Evolutionary conservation across 2,329 filamentous ascomycete genomes (phyloP), one percentile per base, ranked within the genome.

Genomic region (Colletotrichum siamense): DNA sequence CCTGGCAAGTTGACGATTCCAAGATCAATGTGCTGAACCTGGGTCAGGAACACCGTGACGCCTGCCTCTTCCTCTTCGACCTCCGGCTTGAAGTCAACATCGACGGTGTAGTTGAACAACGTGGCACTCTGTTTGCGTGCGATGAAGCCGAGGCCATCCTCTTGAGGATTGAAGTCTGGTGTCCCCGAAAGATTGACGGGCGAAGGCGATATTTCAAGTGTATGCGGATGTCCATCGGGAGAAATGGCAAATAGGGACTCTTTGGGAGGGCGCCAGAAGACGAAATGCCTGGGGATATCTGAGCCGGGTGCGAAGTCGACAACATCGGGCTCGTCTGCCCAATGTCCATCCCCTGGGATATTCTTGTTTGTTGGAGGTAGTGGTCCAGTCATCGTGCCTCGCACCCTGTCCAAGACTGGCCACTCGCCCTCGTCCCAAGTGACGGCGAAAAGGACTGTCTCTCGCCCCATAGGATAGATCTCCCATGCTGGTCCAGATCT

Each of bases 121-220:
- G 90, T 89, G 77, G 92, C 87, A 12, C 88, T 88, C 79, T 92
- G 91, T 5, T 90, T 85, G 4, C 89, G 85, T 1, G 87, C 88
- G 22, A 93, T 83, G 69, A 92, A 91, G 0, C 89, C 80, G 82
- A 74, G 77, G 2, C 72, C 72, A 18, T 75, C 77, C 5, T 87
- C 87, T 70, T 88, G 86, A 0, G 87, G 86, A 74, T 91, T 87
- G 16, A 88, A 84, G 12, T 59, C 63, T 5, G 75, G 71, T 8
- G 67, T 69, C 2, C 77, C 80, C 1, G 80, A 79, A 1, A 81
- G 77, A 63, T 80, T 80, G 57, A 71, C 71, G 8, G 78, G 66
- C 8, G 76, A 79, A 6, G 80, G 78, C 6, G 55, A 68, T 34
- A 81, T 73, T 15, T 74, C 57, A 4, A 81, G 84, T 0, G 85